Evolutionary conservation across 768 basidiomycete species (phyloP), one percentile per base, ranked within the genome.

Genomic region (Tulasnella sp.): DNA sequence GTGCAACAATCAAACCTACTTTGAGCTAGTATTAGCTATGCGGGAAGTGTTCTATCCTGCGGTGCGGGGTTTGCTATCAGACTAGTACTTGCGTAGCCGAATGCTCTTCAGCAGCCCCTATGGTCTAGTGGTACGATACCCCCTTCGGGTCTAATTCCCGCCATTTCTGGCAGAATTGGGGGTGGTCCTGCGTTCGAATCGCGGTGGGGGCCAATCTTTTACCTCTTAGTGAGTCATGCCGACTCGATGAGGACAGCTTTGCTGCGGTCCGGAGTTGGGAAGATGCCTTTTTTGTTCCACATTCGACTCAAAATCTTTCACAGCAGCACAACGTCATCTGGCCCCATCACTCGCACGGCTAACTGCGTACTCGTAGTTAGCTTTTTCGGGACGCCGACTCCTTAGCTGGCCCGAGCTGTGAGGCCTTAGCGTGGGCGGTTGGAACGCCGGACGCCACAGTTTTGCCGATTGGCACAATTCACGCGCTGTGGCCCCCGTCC

Each of bases 91-190:
- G 49, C n/a, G 5, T 12, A 12, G 9, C n/a, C 25, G 31, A 25
- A 9, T 31, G 11, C 14, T 37, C 12, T 34, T 2, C 36, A 70
- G 36, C 36, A 74, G 73, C 73, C 73, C 54, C 45, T 74, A 74
- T 74, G 73, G 73, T 74, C 73, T 74, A 74, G 73, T 74, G 73
- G 73, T 74, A 74, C 73, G 73, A 74, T 74, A 74, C 73, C 52
- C 73, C 73, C 42, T 74, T 74, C 52, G 73, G 73, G 73, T 38
- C 25, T 64, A 31, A 64, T 64, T 64, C 58, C 58, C 58, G 58
- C 58, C 58, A 64, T 22, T 64, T 15, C 9, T 64, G 58, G 37
- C 54, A 34, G 52, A 37, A 52, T 54, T 74, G 42, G 73, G 73
- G 52, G 73, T 74, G 73, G 73, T 74, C 73, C 73, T 74, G 73